These are phyloP conservation scores for Rhizomucor miehei DNA, from an alignment of 371 early-diverging fungal genomes.

Conservation along the genomic window DNA sequence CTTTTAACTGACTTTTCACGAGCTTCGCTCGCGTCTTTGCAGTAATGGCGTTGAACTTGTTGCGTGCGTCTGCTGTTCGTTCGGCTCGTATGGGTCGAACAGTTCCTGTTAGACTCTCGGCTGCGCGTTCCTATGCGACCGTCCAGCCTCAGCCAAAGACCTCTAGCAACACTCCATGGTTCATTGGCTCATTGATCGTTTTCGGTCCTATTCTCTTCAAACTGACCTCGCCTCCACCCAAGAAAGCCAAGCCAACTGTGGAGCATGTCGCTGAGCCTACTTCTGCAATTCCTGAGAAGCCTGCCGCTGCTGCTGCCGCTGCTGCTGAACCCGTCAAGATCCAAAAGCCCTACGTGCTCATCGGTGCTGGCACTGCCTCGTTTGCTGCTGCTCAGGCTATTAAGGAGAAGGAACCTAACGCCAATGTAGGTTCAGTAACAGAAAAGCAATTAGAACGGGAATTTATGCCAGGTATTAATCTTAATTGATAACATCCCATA, in stretches of 20 bases:
- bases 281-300: slow-evolving; percentile 2
- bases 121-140: slow-evolving; percentile 11
- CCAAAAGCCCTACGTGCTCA: slow-evolving; percentile 50
- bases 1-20: no score
- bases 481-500: slow-evolving; percentile 10
- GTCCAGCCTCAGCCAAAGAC: slow-evolving; percentile 3
- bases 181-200: slow-evolving; percentile 54
- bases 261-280: slow-evolving; percentile 6
- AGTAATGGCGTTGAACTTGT: slow-evolving; percentile 16
- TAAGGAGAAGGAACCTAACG: slow-evolving; percentile 62
- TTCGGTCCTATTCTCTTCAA: slow-evolving; percentile 62
- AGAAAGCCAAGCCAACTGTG: slow-evolving; percentile 33
- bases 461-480: no score
- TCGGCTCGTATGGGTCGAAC: slow-evolving; percentile 12
- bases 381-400: slow-evolving; percentile 71
- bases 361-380: slow-evolving; percentile 70
- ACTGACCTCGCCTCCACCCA: slow-evolving; percentile 57
- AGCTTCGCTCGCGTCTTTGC: no score
- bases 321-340: slow-evolving; percentile 19
- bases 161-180: slow-evolving; percentile 49
- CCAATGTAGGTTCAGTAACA: slow-evolving; percentile 40
- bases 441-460: not conserved
- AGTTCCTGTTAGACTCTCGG: not conserved
- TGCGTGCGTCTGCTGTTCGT: slow-evolving; percentile 16
- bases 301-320: slow-evolving; percentile 9